phyloP scores from a whole-genome alignment of 2,329 filamentous ascomycete genomes.

The Trichoderma brevicompactum region DNA sequence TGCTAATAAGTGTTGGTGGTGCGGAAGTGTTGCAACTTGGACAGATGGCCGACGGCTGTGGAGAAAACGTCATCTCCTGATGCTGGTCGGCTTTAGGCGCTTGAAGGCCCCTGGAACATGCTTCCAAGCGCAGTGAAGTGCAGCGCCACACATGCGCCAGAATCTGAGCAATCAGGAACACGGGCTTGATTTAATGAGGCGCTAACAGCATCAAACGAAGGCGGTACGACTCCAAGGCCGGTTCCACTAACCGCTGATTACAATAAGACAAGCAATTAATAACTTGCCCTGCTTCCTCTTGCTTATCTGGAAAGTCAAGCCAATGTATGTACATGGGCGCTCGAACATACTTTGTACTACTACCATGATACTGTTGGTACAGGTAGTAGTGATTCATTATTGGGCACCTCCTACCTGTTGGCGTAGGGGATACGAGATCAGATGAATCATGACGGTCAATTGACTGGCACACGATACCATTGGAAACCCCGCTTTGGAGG shows the following conservation, averaged over 20 bases:
- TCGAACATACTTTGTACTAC: no score
- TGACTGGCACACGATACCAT: neutral
- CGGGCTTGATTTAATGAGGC: neutral
- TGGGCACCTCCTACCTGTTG: neutral
- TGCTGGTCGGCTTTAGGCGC: conserved; percentile 9
- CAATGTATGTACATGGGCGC: no score
- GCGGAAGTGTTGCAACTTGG: conserved; percentile 9
- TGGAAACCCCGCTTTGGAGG: conserved; percentile 15
- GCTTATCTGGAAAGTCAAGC: no score
- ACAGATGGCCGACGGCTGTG: conserved; percentile 9
- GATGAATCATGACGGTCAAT: neutral
- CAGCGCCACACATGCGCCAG: conserved; percentile 13
- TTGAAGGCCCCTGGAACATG: conserved; percentile 12
- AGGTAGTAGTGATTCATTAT: no score
- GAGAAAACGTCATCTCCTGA: conserved; percentile 20
- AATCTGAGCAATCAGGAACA: conserved; percentile 11
- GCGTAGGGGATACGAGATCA: neutral
- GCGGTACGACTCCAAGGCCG: no score
- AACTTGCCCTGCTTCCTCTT: no score
- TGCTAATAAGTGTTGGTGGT: neutral
- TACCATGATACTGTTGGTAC: no score
- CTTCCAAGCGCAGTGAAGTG: conserved; percentile 9
- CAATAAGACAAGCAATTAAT: no score
- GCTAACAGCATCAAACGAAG: neutral
- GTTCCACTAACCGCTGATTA: no score